Percentiles rank a stretch among this genome's conserved stretches.
phyloP scores from a whole-genome alignment of 306 rosid genomes.

The Medicago ruthenica region DNA sequence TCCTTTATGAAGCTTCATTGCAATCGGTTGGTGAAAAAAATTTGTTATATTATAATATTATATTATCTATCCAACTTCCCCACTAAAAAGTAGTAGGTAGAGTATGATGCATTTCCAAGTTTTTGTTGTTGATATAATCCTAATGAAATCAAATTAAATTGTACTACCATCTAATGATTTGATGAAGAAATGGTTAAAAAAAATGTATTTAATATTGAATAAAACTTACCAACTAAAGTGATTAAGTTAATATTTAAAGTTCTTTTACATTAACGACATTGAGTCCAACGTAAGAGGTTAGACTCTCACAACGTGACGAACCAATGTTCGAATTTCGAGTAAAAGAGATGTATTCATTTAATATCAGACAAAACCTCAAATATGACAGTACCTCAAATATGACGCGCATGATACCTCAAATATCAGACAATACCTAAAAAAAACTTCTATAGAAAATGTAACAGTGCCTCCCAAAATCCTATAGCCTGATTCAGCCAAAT shows the following conservation, averaged over 20 bases:
- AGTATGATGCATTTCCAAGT: constrained; percentile 43
- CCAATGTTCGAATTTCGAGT: no score
- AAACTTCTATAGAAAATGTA: no score
- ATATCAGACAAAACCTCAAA: no score
- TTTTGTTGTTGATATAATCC: constrained; percentile 37
- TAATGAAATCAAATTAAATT: constrained; percentile 9
- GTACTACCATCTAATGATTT: constrained; percentile 23
- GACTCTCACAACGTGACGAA: no score
- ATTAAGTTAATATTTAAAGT: not conserved
- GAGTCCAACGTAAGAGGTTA: no score
- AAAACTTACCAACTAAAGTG: not conserved
- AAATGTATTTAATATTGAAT: not conserved
- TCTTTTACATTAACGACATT: no score
- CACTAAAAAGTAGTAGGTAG: constrained; percentile 47
- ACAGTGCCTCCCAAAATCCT: no score
- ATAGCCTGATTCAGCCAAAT: not conserved
- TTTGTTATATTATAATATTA: constrained; percentile 34
- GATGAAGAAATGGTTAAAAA: not conserved
- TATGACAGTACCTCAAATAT: no score
- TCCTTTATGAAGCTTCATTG: constrained; percentile 51
- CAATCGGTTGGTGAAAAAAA: constrained; percentile 56
- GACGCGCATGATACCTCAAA: no score
- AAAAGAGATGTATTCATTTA: no score
- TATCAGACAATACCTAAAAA: no score
- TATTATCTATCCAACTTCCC: constrained; percentile 50